Base-by-base conservation (phyloP, 768 basidiomycete genomes). In the Tylopilus sp. region DNA sequence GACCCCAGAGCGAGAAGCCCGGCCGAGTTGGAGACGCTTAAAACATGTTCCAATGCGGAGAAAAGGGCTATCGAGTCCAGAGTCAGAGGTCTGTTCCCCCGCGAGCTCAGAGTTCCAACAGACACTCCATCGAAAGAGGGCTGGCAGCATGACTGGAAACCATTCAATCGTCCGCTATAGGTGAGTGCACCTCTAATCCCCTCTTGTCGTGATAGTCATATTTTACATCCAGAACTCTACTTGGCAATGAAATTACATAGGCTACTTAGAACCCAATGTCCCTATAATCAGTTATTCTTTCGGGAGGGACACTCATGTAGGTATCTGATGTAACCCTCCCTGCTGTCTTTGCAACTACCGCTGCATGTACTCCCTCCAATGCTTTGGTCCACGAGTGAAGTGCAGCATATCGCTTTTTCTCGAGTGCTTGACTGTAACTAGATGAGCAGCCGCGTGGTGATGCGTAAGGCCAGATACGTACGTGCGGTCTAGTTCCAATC, bases 401-500 rank as follows among this genome's bases (percentile, higher is more conserved):
- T 13, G 92, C 89, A 38, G 79, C 75, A 60, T 95, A 94, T 28
- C 93, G 84, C 63, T 86, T 86, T 75, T 87, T 90, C 69, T 94
- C 92, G 48, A 95, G 75, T 62, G 83, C 88, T 79, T 92, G 89
- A 58, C 92, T 94, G 48, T 17, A 50, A 6, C n/a, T 13, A n/a
- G 3, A 44, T 66, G 30, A 60, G 33, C 16, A 42, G 37, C n/a
- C 34, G n/a, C n/a, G n/a, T 24, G 14, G 11, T 12, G 13, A 21
- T 19, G 14, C 10, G 29, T 14, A 14, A 34, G 8, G 19, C 19
- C 5, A 47, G 37, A 43, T 33, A 24, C 77, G 14, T 63, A 92
- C 90, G 92, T 86, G 67, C 85, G 77, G 61, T 96, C 94, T 34
- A 99, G 77, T 63, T 98, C 92, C 16, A 99, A 77, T 49, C 92